Evolutionary conservation across 2,329 filamentous ascomycete genomes (phyloP).

Genomic region (Exophiala viscosa): DNA sequence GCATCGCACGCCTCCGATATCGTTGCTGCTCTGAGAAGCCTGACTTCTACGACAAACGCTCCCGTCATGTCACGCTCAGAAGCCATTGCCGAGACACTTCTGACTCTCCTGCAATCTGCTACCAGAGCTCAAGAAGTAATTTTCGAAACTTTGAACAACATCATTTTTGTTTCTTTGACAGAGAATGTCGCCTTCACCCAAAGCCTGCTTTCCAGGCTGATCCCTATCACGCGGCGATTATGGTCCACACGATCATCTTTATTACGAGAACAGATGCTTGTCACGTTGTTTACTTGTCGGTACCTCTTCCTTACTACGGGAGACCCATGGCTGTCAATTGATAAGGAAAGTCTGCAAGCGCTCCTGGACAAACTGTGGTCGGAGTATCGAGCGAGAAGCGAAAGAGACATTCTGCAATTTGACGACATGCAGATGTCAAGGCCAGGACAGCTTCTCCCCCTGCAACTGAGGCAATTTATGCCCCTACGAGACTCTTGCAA

Average conservation of each 20-base stretch:
- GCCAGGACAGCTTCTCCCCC: constrained; percentile 27
- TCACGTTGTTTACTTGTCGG: constrained; percentile 64
- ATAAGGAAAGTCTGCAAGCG: neutral
- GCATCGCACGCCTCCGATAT: constrained; percentile 21
- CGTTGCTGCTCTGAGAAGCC: constrained; percentile 16
- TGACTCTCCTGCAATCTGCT: constrained; percentile 12
- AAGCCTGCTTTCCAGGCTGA: constrained; percentile 55
- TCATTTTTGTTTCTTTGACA: constrained; percentile 63
- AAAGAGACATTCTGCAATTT: constrained; percentile 70
- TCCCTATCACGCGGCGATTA: constrained; percentile 69
- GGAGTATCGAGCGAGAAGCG: constrained; percentile 71
- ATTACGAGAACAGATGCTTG: constrained; percentile 73
- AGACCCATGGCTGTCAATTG: constrained; percentile 33
- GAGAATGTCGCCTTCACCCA: constrained; percentile 65
- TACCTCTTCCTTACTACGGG: constrained; percentile 53
- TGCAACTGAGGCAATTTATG: constrained; percentile 37
- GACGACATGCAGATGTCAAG: constrained; percentile 65
- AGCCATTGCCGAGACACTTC: constrained; percentile 17
- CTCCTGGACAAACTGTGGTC: constrained; percentile 53
- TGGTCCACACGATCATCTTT: constrained; percentile 67
- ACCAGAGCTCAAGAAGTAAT: constrained; percentile 60
- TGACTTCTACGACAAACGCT: constrained; percentile 22
- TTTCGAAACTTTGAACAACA: constrained; percentile 70
- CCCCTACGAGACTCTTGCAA: constrained; percentile 36
- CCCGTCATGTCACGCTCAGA: constrained; percentile 21